Conservation (phyloP, 192 early-diverging fungal species). For the Podila minutissima region DNA sequence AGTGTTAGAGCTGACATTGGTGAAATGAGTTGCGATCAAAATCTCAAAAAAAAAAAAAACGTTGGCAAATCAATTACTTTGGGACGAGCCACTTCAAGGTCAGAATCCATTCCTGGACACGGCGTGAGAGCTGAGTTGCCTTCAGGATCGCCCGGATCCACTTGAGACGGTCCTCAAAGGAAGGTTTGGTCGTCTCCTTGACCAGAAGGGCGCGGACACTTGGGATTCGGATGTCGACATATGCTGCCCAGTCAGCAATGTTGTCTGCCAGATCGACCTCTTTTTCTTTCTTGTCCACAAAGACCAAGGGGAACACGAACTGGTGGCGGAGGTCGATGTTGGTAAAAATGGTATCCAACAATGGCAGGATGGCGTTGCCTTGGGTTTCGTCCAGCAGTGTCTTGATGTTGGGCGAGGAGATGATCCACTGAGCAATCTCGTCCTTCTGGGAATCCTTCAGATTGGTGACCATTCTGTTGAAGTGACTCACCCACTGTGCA, state of each 20-base stretch:
- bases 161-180: slow-evolving; percentile 45
- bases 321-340: slow-evolving; percentile 30
- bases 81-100: slow-evolving; percentile 47
- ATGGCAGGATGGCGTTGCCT: slow-evolving; percentile 1
- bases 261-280: slow-evolving; percentile 21
- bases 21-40: neutral
- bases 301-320: slow-evolving; percentile 25
- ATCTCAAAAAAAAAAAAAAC: neutral
- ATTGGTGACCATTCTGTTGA: slow-evolving; percentile 6
- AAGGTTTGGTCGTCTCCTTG: slow-evolving; percentile 35
- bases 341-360: slow-evolving; percentile 15
- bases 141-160: slow-evolving; percentile 38
- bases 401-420: slow-evolving; percentile 18
- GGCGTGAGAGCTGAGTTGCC: slow-evolving; percentile 5
- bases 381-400: slow-evolving; percentile 5
- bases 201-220: slow-evolving; percentile 18
- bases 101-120: slow-evolving; percentile 30
- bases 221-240: slow-evolving; percentile 37
- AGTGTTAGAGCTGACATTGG: neutral
- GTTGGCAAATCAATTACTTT: slow-evolving; percentile 15
- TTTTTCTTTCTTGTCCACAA: slow-evolving; percentile 27
- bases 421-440: slow-evolving; percentile 13
- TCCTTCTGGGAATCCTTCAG: slow-evolving; percentile 22
- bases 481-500: slow-evolving; percentile 18
- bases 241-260: slow-evolving; percentile 22